Conservation (phyloP, 805 yeast genomes). For the Myxozyma sirexii region DNA sequence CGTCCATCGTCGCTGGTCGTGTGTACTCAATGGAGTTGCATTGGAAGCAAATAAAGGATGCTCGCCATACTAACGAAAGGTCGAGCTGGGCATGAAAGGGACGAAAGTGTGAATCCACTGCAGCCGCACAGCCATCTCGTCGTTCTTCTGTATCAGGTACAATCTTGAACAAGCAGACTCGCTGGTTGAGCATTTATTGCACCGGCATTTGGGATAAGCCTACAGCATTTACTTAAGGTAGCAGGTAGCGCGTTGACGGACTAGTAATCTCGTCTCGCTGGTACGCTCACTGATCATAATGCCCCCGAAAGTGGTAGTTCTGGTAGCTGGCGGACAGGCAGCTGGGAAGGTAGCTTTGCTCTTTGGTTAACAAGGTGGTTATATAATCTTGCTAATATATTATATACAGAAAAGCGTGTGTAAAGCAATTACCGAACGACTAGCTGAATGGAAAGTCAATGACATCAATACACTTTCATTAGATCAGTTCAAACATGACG, state of each 20-base stretch:
- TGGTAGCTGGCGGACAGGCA: constrained; percentile 32
- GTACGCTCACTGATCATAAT: no score
- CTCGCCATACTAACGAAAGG: no score
- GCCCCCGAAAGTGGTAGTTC: constrained; percentile 24
- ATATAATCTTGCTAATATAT: not conserved
- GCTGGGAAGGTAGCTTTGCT: constrained; percentile 22
- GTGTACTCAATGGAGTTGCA: not conserved
- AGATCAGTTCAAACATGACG: constrained; percentile 1
- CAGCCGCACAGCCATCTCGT: not conserved
- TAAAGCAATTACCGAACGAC: constrained; percentile 20
- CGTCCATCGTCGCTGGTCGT: not conserved
- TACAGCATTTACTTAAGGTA: no score
- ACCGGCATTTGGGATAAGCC: not conserved
- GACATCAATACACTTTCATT: constrained; percentile 16
- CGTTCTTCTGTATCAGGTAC: not conserved
- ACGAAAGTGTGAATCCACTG: no score
- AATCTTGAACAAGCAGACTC: not conserved
- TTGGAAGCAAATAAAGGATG: not conserved
- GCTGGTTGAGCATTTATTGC: not conserved
- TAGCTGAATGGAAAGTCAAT: constrained; percentile 19
- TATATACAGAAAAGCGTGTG: constrained; percentile 20
- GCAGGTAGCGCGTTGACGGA: no score
- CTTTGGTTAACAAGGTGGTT: not conserved
- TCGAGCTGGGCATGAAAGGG: no score
- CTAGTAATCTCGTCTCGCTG: no score